These are phyloP conservation scores for Lepidium didymum DNA, from an alignment of 345 rosid species.

Conservation along the genomic window DNA sequence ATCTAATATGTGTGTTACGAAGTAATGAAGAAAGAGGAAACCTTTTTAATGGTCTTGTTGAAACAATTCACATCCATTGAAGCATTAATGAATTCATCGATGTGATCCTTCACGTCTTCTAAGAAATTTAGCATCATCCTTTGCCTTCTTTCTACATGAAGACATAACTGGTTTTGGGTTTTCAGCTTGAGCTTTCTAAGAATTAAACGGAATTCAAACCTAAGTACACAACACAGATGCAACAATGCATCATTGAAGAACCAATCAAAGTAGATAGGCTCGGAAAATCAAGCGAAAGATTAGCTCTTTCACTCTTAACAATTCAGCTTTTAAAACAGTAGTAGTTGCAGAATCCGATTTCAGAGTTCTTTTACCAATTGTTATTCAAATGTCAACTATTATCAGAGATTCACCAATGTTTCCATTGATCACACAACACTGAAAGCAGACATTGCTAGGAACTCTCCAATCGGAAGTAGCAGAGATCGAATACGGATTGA, in stretches of 20 bases:
- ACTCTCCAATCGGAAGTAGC: neutral
- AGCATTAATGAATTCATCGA: constrained; percentile 75
- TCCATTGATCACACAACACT: neutral
- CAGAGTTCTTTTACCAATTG: too few relatives aligned
- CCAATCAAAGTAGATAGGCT: neutral
- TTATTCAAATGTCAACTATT: too few relatives aligned
- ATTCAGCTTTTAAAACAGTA: too few relatives aligned
- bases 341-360: neutral
- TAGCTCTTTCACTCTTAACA: neutral
- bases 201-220: too few relatives aligned
- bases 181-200: constrained; percentile 16
- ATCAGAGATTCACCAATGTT: neutral
- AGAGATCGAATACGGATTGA: neutral
- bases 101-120: constrained; percentile 81
- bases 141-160: constrained; percentile 67
- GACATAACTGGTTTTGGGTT: constrained; percentile 29
- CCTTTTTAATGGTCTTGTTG: constrained; percentile 75
- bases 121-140: constrained; percentile 61
- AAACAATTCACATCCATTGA: constrained; percentile 84
- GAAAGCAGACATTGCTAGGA: too few relatives aligned
- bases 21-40: neutral
- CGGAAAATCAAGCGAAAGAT: neutral
- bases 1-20: too few relatives aligned
- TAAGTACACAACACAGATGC: too few relatives aligned
- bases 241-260: neutral